Base-by-base conservation (phyloP, 2,329 filamentous ascomycete species). In the Amauroascus verrucosus region DNA sequence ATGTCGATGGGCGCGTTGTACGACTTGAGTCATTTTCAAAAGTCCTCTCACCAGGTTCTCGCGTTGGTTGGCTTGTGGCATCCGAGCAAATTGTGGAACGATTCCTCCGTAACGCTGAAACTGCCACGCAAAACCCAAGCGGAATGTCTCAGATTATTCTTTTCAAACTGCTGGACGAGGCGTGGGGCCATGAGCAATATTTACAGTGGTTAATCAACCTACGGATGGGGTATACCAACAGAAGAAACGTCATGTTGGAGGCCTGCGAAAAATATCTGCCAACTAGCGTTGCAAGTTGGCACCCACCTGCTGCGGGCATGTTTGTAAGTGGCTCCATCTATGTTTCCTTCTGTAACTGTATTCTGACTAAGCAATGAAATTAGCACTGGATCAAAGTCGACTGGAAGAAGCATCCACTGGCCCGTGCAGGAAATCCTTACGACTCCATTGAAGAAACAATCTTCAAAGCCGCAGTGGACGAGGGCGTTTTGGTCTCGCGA, bases 21-120 rank as follows among this genome's bases (percentile, higher is more conserved):
- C 85, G 90, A 33, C 79, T 96, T 70, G 90, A 96, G 67, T 95
- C 88, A 0, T 94, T 96, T 72, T 94, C 87, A 63, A 96, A 96
- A 72, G 87, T 95, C 1, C 77, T 95, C 30, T 79, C 88, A 0
- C 90, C 91, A 0, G 90, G 90, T 7, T 83, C 85, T 13, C 81
- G 90, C 43, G 72, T 85, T 38, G 90, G 90, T 40, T 98, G 93
- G 91, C 79, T 96, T 55, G 95, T 91, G 0, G 91, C 83, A 0
- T 86, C 86, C 1, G 84, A 85, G 63, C 85, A 96, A 72, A 77
- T 98, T 55, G 74, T 94, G 54, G 86, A 95, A 68, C 80, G 86
- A 24, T 95, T 88, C 70, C 76, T 84, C 57, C 84, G 86, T 43
- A 88, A 94, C 69, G 83, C 84, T 59, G 93, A 98, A 70, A 81